Conservation (phyloP, 805 yeast genomes). For the Zygoascus biomembranicola region DNA sequence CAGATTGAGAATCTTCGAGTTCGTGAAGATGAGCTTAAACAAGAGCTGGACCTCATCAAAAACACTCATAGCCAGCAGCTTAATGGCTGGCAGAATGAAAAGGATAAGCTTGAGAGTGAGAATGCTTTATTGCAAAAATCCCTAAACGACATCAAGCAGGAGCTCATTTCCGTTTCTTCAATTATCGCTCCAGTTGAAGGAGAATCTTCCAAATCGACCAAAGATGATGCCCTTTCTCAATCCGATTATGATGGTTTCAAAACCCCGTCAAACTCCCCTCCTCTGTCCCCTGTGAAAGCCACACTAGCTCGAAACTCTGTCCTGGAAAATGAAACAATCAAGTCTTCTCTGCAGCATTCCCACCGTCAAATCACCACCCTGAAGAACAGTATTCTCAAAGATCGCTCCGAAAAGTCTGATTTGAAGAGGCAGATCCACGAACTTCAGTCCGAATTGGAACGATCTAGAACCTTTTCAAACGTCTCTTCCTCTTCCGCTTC, state of each 20-base stretch:
- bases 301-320: conserved; percentile 25
- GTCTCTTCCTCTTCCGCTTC: background rate
- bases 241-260: conserved; percentile 13
- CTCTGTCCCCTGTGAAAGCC: conserved; percentile 27
- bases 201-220: background rate
- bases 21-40: conserved; percentile 22
- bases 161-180: conserved; percentile 9
- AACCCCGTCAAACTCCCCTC: conserved; percentile 25
- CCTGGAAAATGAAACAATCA: conserved; percentile 60
- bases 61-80: conserved; percentile 20
- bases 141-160: conserved; percentile 17
- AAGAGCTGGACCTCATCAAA: conserved; percentile 17
- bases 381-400: conserved; percentile 41
- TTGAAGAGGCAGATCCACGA: conserved; percentile 25
- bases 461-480: background rate
- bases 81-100: conserved; percentile 13
- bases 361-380: conserved; percentile 54
- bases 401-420: conserved; percentile 35
- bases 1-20: conserved; percentile 23
- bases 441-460: conserved; percentile 18
- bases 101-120: conserved; percentile 21
- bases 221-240: background rate
- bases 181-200: background rate
- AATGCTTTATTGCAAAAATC: conserved; percentile 14
- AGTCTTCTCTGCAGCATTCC: conserved; percentile 56